phyloP scores from a whole-genome alignment of 2,329 filamentous ascomycete genomes.

The Cladosporium halotolerans region DNA sequence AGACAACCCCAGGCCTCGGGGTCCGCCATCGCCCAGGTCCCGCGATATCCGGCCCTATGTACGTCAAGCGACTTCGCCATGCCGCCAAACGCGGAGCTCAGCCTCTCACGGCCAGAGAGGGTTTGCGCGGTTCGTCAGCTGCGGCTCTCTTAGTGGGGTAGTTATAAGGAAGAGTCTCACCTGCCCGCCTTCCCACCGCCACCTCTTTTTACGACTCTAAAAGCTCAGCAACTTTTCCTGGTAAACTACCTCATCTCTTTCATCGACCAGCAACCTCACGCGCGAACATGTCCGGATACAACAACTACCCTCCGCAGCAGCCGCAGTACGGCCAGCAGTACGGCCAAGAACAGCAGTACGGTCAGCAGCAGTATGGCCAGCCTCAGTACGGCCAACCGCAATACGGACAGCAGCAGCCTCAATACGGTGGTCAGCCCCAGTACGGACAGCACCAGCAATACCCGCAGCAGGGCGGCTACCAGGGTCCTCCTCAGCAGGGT shows the following conservation, averaged over 20 bases:
- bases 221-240: neutral
- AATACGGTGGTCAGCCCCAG: slow-evolving; percentile 15
- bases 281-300: slow-evolving; percentile 46
- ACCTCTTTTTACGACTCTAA: neutral
- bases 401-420: slow-evolving; percentile 17
- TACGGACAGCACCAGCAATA: slow-evolving; percentile 17
- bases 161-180: neutral
- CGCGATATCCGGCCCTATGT: neutral
- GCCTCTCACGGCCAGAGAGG: neutral
- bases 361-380: slow-evolving; percentile 17
- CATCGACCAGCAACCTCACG: neutral
- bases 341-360: slow-evolving; percentile 15
- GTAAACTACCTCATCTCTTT: neutral
- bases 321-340: slow-evolving; percentile 17
- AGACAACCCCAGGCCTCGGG: neutral
- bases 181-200: slow-evolving; percentile 7
- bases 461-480: slow-evolving; percentile 16
- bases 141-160: neutral
- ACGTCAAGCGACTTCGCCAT: slow-evolving; percentile 4
- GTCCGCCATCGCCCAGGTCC: neutral
- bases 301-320: slow-evolving; percentile 25
- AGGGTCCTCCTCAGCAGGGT: slow-evolving; percentile 21
- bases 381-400: slow-evolving; percentile 20
- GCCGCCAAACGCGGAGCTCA: slow-evolving; percentile 3
- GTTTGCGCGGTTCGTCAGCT: slow-evolving; percentile 9